Evolutionary conservation across 2,329 filamentous ascomycete genomes (phyloP).

Genomic region (Penicillium palitans): DNA sequence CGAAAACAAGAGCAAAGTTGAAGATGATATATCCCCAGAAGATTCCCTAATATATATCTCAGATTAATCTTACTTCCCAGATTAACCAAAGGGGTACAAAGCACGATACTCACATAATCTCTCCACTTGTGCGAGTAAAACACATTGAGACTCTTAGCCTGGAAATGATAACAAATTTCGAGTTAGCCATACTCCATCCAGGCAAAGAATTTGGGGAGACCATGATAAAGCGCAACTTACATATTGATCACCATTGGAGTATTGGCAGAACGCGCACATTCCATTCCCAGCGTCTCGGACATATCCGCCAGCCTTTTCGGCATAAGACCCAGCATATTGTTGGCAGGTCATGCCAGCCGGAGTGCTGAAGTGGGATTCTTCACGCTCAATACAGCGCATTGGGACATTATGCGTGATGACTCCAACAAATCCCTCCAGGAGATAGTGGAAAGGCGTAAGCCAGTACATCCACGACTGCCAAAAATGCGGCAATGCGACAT

Average conservation of each 20-base stretch:
- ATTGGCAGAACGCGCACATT: slow-evolving; percentile 66
- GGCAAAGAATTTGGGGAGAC: background rate
- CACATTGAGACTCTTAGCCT: slow-evolving; percentile 57
- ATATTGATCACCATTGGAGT: slow-evolving; percentile 61
- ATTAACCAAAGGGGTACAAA: slow-evolving; percentile 11
- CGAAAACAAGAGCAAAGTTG: slow-evolving; percentile 59
- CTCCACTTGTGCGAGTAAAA: slow-evolving; percentile 64
- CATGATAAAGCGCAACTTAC: slow-evolving; percentile 34
- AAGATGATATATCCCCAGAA: slow-evolving; percentile 65
- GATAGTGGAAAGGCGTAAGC: slow-evolving; percentile 67
- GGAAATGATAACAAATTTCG: background rate
- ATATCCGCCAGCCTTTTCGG: slow-evolving; percentile 59
- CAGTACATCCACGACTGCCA: slow-evolving; percentile 69
- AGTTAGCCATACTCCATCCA: background rate
- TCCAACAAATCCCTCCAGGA: slow-evolving; percentile 62
- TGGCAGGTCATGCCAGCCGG: slow-evolving; percentile 62
- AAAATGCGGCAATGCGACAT: slow-evolving; percentile 61
- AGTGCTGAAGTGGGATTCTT: slow-evolving; percentile 61
- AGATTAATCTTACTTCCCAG: background rate
- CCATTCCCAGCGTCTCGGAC: slow-evolving; percentile 57
- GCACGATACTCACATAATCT: slow-evolving; percentile 51
- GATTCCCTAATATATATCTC: slow-evolving; percentile 48
- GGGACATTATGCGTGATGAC: slow-evolving; percentile 57
- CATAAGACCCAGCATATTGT: slow-evolving; percentile 58
- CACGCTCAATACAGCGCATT: slow-evolving; percentile 56